These are phyloP conservation scores for Trichoderma koningiopsis DNA, from an alignment of 2,329 filamentous ascomycete species.

Conservation along the genomic window DNA sequence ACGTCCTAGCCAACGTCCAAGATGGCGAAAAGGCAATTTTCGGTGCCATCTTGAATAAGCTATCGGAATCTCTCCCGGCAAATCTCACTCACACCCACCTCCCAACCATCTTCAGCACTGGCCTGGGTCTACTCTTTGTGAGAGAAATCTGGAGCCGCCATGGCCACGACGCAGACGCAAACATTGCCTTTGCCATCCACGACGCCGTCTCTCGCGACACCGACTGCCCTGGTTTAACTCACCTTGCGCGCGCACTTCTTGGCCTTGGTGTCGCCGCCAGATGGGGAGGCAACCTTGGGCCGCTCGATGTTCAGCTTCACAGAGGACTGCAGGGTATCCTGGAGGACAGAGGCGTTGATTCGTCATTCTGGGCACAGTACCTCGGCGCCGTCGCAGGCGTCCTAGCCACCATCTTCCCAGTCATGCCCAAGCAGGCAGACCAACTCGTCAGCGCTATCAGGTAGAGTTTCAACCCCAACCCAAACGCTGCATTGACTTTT, in stretches of 20 bases:
- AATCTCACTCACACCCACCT: constrained; percentile 42
- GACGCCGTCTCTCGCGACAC: constrained; percentile 69
- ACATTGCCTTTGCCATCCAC: constrained; percentile 71
- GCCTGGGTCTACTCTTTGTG: constrained; percentile 50
- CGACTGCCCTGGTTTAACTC: constrained; percentile 71
- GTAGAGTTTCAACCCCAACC: constrained; percentile 35
- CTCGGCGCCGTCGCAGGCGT: constrained; percentile 51
- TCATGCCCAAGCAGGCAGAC: constrained; percentile 42
- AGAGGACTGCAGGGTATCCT: constrained; percentile 48
- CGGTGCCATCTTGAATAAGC: constrained; percentile 41
- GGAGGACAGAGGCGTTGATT: constrained; percentile 40
- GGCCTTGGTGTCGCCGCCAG: constrained; percentile 72
- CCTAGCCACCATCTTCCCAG: constrained; percentile 47
- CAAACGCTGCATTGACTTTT: neutral
- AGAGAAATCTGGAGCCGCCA: constrained; percentile 54
- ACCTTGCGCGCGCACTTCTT: constrained; percentile 70
- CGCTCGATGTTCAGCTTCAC: constrained; percentile 50
- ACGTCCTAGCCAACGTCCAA: constrained; percentile 37
- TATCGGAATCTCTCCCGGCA: constrained; percentile 48
- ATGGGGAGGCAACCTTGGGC: constrained; percentile 66
- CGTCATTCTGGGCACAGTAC: constrained; percentile 57
- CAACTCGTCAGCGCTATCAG: constrained; percentile 42
- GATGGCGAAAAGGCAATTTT: constrained; percentile 36
- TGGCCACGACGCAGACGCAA: constrained; percentile 53
- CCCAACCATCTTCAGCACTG: constrained; percentile 47